A percentile compares a stretch with the other conserved stretches of the same genome.
Conservation (phyloP, 2,329 filamentous ascomycete genomes). For the Colletotrichum trifolii region DNA sequence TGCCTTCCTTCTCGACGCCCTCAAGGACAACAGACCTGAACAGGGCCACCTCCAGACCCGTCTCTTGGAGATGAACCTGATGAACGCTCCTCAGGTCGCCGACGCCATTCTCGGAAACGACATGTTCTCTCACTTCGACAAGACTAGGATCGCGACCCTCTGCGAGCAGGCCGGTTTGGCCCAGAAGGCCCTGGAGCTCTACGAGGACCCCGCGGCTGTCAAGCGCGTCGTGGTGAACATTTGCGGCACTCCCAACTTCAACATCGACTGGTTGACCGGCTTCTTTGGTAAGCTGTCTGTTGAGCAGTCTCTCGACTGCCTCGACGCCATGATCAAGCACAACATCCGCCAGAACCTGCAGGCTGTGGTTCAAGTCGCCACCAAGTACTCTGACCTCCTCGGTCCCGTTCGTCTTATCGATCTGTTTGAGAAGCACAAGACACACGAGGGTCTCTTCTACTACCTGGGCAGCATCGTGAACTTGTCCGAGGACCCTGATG, state of each 20-base stretch:
- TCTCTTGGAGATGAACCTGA: slow-evolving; percentile 95
- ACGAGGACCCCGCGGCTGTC: slow-evolving; percentile 88
- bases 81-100: slow-evolving; percentile 96
- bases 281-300: slow-evolving; percentile 97
- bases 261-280: slow-evolving; percentile 87
- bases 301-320: slow-evolving; percentile 91
- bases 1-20: slow-evolving; percentile 94
- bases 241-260: slow-evolving; percentile 84
- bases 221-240: slow-evolving; percentile 92
- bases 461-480: slow-evolving; percentile 99
- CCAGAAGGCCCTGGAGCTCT: slow-evolving; percentile 91
- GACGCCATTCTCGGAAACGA: slow-evolving; percentile 98
- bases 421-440: slow-evolving; percentile 97
- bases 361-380: slow-evolving; percentile 93
- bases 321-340: slow-evolving; percentile 94
- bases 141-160: slow-evolving; percentile 84
- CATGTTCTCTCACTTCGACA: slow-evolving; percentile 98
- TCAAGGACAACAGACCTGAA: slow-evolving; percentile 94
- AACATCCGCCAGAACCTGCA: slow-evolving; percentile 98
- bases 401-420: slow-evolving; percentile 90
- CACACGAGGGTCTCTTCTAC: slow-evolving; percentile 96
- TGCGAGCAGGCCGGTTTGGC: slow-evolving; percentile 93
- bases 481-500: slow-evolving; percentile 92
- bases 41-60: slow-evolving; percentile 94
- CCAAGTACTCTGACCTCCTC: slow-evolving; percentile 96